phyloP scores from a whole-genome alignment of 768 basidiomycete species.

The Stropharia rugosoannulata region DNA sequence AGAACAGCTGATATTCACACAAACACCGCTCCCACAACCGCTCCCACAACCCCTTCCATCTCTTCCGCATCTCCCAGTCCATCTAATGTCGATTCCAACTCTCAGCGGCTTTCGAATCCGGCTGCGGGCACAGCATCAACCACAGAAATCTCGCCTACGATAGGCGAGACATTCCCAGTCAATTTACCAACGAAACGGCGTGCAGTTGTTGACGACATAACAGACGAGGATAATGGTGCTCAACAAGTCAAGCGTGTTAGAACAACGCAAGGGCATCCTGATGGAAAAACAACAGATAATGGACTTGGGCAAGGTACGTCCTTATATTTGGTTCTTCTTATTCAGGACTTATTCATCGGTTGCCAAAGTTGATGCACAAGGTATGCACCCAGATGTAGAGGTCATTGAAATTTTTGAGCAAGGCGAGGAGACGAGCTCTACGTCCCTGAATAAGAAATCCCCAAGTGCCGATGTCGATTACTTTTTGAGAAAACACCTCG shows the following conservation, averaged over 20 bases:
- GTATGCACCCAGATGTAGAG: not conserved
- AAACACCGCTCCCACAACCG: too few species aligned
- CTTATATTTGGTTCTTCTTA: too few species aligned
- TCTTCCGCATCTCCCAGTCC: too few species aligned
- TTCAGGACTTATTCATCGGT: too few species aligned
- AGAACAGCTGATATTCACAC: not conserved
- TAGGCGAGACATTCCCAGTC: not conserved
- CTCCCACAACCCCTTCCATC: too few species aligned
- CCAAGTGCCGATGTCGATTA: constrained; percentile 7
- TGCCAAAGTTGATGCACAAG: not conserved
- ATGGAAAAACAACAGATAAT: too few species aligned
- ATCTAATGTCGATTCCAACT: too few species aligned
- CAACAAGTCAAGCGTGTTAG: not conserved
- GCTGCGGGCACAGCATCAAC: too few species aligned
- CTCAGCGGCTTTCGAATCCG: too few species aligned
- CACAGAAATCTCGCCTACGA: too few species aligned
- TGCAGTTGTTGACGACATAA: not conserved
- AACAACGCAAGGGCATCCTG: not conserved
- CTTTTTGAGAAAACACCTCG: not conserved
- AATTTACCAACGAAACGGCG: not conserved
- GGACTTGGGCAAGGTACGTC: too few species aligned
- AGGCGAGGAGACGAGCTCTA: not conserved
- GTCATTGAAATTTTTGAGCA: not conserved
- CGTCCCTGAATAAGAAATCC: not conserved
- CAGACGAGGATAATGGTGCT: not conserved